phyloP scores from a whole-genome alignment of 2,329 filamentous ascomycete species.

The Xylaria polymorpha region DNA sequence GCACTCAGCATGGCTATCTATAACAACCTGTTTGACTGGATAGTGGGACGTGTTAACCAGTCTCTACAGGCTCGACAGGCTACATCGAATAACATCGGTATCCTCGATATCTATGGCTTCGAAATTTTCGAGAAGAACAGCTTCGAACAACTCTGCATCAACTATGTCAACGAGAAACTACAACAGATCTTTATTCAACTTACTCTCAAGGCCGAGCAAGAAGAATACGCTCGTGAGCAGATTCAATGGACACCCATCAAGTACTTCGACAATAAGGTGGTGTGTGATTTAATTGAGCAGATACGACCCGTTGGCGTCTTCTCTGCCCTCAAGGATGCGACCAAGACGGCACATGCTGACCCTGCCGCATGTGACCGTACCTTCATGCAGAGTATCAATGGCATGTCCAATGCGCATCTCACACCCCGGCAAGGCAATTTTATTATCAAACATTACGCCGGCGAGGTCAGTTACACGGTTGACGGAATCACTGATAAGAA shows the following conservation, averaged over 20 bases:
- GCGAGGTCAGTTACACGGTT: slow-evolving; percentile 93
- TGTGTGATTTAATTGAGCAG: slow-evolving; percentile 96
- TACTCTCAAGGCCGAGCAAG: slow-evolving; percentile 95
- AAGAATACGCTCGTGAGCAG: slow-evolving; percentile 94
- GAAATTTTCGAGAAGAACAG: slow-evolving; percentile 99
- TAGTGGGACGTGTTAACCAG: slow-evolving; percentile 89
- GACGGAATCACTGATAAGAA: slow-evolving; percentile 99
- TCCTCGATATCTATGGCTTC: slow-evolving; percentile 98
- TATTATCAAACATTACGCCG: slow-evolving; percentile 98
- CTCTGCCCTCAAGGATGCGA: slow-evolving; percentile 95
- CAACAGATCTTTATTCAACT: slow-evolving; percentile 99
- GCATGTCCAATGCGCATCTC: slow-evolving; percentile 91
- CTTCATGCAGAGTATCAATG: slow-evolving; percentile 92
- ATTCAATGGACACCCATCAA: slow-evolving; percentile 99
- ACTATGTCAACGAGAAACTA: slow-evolving; percentile 99
- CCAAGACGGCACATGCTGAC: slow-evolving; percentile 97
- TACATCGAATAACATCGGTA: slow-evolving; percentile 88
- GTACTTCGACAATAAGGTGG: slow-evolving; percentile 99
- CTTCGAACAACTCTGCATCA: slow-evolving; percentile 99
- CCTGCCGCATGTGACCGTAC: slow-evolving; percentile 93
- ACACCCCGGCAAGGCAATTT: slow-evolving; percentile 94
- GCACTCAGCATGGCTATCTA: slow-evolving; percentile 96
- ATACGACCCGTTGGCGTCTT: slow-evolving; percentile 91
- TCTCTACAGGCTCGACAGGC: slow-evolving; percentile 83
- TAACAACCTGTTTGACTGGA: slow-evolving; percentile 98